Evolutionary conservation across 2,329 filamentous ascomycete genomes (phyloP), one percentile per base, ranked within the genome.

Genomic region (Talaromyces sp.): DNA sequence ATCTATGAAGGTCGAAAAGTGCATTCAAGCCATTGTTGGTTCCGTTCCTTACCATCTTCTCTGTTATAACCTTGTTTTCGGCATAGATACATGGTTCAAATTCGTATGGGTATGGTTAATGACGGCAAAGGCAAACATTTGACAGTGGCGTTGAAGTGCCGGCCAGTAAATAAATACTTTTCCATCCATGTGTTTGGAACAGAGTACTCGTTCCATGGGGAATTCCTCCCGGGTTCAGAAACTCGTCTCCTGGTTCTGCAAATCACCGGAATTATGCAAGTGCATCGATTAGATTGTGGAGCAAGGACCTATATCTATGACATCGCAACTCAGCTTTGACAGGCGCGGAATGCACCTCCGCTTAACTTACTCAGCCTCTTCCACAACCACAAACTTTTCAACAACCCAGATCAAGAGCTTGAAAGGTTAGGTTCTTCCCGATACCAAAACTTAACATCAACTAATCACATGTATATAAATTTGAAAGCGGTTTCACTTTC

Each of bases 1-100:
- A 70, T 60, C 45, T 70, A 19, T 70, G 61, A 50, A 39, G 11
- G 13, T 39, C 13, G 22, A 25, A 11, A 25, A 9, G 9, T 22
- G 31, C 31, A n/a, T 22, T 25, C 22, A 39, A 25, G 13, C 25
- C 25, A 28, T 28, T 28, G 25, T n/a, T n/a, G 25, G 25, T 28
- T 52, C 13, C 3, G n/a, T n/a, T 8, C 13, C 33, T 37, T 37
- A 22, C 33, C 31, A 11, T 6, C 46, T 35, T 31, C 9, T 15
- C 48, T 39, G 13, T 25, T 3, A 11, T 28, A 28, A 51, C 10
- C n/a, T 11, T 25, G 10, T 11, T 13, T 25, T 21, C 19, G 33
- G 45, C 2, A 15, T 35, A 5, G 5, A 15, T 41, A 9, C 5
- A 33, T 48, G 17, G 45, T n/a, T 15, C 10, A 15, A 21, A 3